A percentile compares a stretch with the other conserved stretches of the same genome.
These are phyloP conservation scores for Cryphonectria naterciae DNA, from an alignment of 2,329 filamentous ascomycete species.

Conservation along the genomic window DNA sequence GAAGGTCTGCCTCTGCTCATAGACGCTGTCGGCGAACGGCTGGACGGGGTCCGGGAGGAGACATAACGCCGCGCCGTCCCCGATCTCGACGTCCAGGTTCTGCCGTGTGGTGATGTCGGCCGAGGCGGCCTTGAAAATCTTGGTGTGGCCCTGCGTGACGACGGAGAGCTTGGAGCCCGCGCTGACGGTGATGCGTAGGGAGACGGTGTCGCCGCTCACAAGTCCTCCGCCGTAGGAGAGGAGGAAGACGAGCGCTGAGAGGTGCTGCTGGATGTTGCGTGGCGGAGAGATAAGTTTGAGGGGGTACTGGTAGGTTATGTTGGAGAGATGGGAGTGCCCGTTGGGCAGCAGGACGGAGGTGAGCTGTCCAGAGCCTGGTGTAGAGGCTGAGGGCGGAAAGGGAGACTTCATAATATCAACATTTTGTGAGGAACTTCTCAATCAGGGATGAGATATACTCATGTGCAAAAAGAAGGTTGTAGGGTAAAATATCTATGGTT, in stretches of 20 bases:
- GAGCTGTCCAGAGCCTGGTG: slow-evolving; percentile 78
- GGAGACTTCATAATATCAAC: slow-evolving; percentile 61
- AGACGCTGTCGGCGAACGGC: slow-evolving; percentile 82
- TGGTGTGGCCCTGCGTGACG: slow-evolving; percentile 82
- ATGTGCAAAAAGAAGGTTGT: neutral
- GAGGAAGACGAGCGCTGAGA: slow-evolving; percentile 81
- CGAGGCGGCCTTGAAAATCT: slow-evolving; percentile 83
- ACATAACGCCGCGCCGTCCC: slow-evolving; percentile 59
- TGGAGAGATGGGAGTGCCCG: slow-evolving; percentile 70
- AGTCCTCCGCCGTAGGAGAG: slow-evolving; percentile 94
- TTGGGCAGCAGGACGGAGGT: slow-evolving; percentile 74
- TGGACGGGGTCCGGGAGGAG: slow-evolving; percentile 90
- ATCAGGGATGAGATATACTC: neutral
- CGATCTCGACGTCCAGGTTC: slow-evolving; percentile 55
- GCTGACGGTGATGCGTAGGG: slow-evolving; percentile 70
- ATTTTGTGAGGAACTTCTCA: slow-evolving; percentile 6
- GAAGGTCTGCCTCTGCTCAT: slow-evolving; percentile 84
- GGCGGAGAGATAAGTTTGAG: slow-evolving; percentile 89
- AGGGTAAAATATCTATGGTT: neutral
- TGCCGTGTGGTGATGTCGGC: slow-evolving; percentile 62
- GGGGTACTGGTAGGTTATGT: slow-evolving; percentile 88
- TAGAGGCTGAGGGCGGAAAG: slow-evolving; percentile 74
- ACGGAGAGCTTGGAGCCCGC: slow-evolving; percentile 67
- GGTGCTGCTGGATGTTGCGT: slow-evolving; percentile 60
- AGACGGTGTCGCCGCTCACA: slow-evolving; percentile 82